phyloP scores from a whole-genome alignment of 345 rosid species.

The Populus alba region DNA sequence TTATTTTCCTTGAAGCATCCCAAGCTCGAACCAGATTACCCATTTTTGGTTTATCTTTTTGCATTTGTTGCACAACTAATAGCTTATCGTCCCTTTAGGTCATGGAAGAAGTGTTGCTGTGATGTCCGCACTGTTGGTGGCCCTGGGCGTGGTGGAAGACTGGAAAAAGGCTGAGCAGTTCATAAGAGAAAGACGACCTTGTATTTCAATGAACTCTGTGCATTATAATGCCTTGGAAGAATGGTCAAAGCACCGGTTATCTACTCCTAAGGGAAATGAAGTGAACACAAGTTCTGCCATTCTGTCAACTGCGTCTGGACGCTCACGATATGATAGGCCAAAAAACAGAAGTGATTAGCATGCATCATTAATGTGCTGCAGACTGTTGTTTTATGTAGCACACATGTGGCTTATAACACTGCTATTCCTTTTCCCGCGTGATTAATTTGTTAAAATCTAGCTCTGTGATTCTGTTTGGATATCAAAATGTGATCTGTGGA shows the following conservation, averaged over 20 bases:
- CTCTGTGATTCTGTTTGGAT: background rate
- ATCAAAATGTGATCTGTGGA: background rate
- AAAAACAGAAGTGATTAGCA: background rate
- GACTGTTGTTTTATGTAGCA: background rate
- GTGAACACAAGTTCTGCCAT: slow-evolving; percentile 2
- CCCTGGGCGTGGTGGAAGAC: slow-evolving; percentile 51
- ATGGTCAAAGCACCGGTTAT: slow-evolving; percentile 53
- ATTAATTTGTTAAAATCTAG: background rate
- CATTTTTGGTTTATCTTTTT: background rate
- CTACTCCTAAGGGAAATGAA: slow-evolving; percentile 26
- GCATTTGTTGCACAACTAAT: background rate
- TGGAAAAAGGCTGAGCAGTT: slow-evolving; percentile 63
- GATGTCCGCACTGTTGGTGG: slow-evolving; percentile 60
- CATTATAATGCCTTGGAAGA: slow-evolving; percentile 54
- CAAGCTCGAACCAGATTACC: no score
- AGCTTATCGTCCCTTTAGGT: slow-evolving; percentile 33
- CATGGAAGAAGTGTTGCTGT: slow-evolving; percentile 81
- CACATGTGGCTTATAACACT: background rate
- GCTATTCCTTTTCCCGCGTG: background rate
- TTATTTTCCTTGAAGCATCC: background rate
- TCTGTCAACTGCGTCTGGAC: background rate
- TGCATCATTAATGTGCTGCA: background rate
- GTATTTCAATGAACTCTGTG: slow-evolving; percentile 47
- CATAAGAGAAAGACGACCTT: slow-evolving; percentile 49
- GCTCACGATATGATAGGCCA: background rate